These are phyloP conservation scores for Alternaria panax DNA, from an alignment of 2,329 filamentous ascomycete genomes.

Conservation along the genomic window DNA sequence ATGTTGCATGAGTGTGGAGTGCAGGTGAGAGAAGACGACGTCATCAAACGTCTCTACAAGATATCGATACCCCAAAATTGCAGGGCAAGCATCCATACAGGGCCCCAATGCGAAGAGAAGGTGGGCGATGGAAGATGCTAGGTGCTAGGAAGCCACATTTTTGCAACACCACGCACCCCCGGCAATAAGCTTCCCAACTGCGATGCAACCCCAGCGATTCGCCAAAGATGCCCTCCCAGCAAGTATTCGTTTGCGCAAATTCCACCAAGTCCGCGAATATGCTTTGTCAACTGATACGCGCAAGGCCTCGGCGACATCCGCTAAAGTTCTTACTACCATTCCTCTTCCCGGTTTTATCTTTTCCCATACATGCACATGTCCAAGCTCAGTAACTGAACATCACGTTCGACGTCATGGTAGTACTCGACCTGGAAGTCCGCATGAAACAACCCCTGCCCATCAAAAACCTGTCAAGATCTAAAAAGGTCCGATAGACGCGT, in stretches of 20 bases:
- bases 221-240: background rate
- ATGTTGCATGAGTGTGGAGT: background rate
- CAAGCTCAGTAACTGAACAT: background rate
- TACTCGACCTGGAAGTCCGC: background rate
- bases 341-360: too few species aligned
- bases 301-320: background rate
- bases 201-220: background rate
- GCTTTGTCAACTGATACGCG: background rate
- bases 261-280: background rate
- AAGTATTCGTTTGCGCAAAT: background rate
- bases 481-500: conserved; percentile 3
- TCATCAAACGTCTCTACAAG: background rate
- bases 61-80: background rate
- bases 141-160: background rate
- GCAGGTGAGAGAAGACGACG: background rate
- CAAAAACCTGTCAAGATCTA: conserved; percentile 1
- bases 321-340: background rate
- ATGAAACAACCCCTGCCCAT: background rate
- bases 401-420: background rate
- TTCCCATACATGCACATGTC: background rate
- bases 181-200: background rate
- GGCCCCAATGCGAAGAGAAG: background rate
- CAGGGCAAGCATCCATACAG: background rate
- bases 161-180: background rate
- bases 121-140: background rate